A percentile compares a stretch with the other conserved stretches of the same genome.
phyloP scores from a whole-genome alignment of 352 stramenopile genomes.

The Phytopythium chamaehyphon region DNA sequence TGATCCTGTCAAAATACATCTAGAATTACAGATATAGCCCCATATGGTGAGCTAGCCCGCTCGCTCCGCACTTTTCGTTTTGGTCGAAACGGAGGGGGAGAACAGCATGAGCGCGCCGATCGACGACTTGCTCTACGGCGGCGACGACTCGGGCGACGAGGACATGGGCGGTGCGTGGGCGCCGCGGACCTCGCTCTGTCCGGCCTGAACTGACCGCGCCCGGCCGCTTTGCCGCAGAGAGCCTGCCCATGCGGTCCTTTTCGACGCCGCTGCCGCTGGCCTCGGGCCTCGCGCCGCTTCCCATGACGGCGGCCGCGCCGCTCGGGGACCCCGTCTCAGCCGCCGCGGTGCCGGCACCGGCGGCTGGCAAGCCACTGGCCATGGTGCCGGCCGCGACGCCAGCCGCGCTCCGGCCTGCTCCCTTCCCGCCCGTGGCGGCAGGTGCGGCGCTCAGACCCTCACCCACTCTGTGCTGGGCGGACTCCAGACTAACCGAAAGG shows the following conservation, averaged over 20 bases:
- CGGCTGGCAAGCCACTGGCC: constrained; percentile 15
- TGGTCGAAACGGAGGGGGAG: constrained; percentile 3
- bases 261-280: constrained; percentile 19
- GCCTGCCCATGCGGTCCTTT: constrained; percentile 34
- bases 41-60: no score
- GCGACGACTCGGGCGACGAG: constrained; percentile 79
- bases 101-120: constrained; percentile 76
- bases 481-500: no score
- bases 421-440: constrained; percentile 8
- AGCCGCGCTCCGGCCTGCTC: constrained; percentile 10
- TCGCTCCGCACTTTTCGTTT: constrained; percentile 6
- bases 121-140: constrained; percentile 78
- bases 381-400: constrained; percentile 13
- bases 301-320: constrained; percentile 2
- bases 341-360: neutral
- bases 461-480: no score
- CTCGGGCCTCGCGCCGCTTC: constrained; percentile 6
- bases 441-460: neutral
- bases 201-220: no score
- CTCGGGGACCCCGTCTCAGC: neutral
- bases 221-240: constrained; percentile 5
- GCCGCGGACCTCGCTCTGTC: neutral
- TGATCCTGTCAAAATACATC: no score
- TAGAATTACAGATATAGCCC: no score
- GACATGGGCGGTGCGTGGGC: constrained; percentile 58